Percentiles rank a stretch among this genome's conserved stretches.
Evolutionary conservation across 23 red algal genomes (phyloP).

Genomic region (Gracilariopsis chorda): DNA sequence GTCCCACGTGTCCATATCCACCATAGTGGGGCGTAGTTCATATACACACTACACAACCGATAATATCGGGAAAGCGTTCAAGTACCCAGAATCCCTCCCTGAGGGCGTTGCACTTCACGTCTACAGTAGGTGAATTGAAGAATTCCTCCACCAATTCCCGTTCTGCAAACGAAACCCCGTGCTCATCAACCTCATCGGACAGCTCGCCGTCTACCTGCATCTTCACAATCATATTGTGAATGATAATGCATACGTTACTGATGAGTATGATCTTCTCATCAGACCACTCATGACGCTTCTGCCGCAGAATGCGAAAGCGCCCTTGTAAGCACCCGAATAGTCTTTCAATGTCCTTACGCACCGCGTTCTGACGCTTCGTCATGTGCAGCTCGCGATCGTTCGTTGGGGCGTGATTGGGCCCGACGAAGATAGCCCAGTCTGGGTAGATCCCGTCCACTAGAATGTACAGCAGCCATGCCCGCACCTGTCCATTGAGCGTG

Average conservation of each 20-base stretch:
- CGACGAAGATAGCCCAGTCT: background rate
- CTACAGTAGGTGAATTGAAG: too few species aligned
- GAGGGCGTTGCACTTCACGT: too few species aligned
- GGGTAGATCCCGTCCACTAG: slow-evolving; percentile 34
- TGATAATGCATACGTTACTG: slow-evolving; percentile 34
- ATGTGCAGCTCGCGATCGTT: background rate
- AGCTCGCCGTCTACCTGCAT: background rate
- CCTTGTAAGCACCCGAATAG: slow-evolving; percentile 13
- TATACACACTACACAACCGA: too few species aligned
- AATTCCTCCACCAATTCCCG: too few species aligned
- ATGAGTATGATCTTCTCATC: background rate
- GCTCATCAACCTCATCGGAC: background rate
- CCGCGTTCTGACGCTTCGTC: background rate
- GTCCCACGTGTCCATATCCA: too few species aligned
- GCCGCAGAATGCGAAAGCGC: background rate
- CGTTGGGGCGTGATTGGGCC: background rate
- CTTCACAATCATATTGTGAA: slow-evolving; percentile 50
- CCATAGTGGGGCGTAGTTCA: too few species aligned
- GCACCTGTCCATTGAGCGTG: background rate
- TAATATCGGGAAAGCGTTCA: too few species aligned
- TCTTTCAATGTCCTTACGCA: slow-evolving; percentile 34
- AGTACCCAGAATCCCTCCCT: too few species aligned
- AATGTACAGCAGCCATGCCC: background rate
- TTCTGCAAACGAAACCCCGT: too few species aligned
- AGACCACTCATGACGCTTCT: background rate